Base-by-base conservation (phyloP, 441 rosid genomes). In the Adansonia madagascariensis region DNA sequence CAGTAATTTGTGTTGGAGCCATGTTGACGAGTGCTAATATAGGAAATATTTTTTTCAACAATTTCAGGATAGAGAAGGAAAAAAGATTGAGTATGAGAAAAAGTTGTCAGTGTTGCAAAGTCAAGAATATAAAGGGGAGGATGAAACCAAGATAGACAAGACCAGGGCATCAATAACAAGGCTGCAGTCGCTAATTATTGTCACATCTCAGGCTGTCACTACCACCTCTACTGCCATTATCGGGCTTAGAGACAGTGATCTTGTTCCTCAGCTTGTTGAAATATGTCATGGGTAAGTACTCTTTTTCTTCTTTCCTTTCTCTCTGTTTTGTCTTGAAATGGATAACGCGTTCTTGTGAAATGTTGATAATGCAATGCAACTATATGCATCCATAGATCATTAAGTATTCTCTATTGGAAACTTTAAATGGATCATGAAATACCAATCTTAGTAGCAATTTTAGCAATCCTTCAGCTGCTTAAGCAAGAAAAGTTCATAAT, bases 91-190 rank as follows among this genome's bases (percentile, higher is more conserved):
- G 83, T 94, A 91, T 66, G 92, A 90, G 72, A 95, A 85, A 82
- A 95, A 93, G 91, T 85, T 95, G 52, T 79, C 94, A 10, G 85
- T 86, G 1, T 86, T 95, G 75, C 98, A 95, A 85, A 91, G 93
- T 77, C 98, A 92, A 79, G 98, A 95, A 83, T 87, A 86, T 86
- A 95, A 91, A 80, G 98, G 98, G 27, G 92, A 87, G 31, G 94
- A 89, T 83, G 98, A 88, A 74, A 71, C 84, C 14, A 95, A 95
- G 88, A 75, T 93, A 20, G 94, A 93, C 88, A 95, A 93, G 85
- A 93, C 98, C 6, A 93, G 90, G 85, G 87, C 90, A 55, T 82
- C 98, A 6, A 84, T 95, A 82, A 78, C 79, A 61, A 90, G 84
- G 87, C 79, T 93, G 79, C 97, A 93, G 59, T 86, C 98, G 67